Evolutionary conservation across 768 basidiomycete species (phyloP).

Genomic region (Russula vinacea): DNA sequence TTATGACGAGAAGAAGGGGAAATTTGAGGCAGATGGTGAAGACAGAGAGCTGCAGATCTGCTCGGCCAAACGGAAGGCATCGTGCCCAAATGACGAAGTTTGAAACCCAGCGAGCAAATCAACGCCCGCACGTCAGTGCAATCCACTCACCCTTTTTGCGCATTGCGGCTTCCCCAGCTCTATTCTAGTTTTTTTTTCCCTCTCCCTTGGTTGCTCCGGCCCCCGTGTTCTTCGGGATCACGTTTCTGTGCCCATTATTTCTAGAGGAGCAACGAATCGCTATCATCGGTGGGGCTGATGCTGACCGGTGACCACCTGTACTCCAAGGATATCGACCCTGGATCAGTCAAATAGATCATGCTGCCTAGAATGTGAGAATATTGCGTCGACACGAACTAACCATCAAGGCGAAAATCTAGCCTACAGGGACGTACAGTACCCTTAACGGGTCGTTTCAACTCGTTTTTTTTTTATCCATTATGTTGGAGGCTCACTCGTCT

Average conservation of each 20-base stretch:
- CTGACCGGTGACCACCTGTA: not conserved
- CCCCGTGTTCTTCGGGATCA: constrained; percentile 1
- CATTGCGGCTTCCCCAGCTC: not conserved
- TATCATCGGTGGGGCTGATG: not conserved
- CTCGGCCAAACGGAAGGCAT: not conserved
- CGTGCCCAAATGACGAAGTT: not conserved
- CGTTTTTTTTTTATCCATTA: too few species aligned
- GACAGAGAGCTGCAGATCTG: not conserved
- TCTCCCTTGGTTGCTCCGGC: not conserved
- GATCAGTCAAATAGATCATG: not conserved
- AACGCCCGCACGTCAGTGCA: not conserved
- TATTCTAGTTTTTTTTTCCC: not conserved
- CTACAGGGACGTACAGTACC: too few species aligned
- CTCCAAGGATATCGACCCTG: constrained; percentile 3
- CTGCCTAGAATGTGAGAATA: not conserved
- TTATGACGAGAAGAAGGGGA: not conserved
- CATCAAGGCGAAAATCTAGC: too few species aligned
- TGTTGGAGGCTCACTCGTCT: too few species aligned
- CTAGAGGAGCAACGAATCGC: not conserved
- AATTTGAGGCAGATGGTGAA: not conserved
- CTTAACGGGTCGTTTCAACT: too few species aligned
- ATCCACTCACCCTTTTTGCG: not conserved
- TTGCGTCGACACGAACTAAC: too few species aligned
- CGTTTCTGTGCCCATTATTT: not conserved
- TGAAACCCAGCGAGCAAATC: constrained; percentile 8